Conservation (phyloP, 306 rosid genomes). For the Prunus fruticosa region DNA sequence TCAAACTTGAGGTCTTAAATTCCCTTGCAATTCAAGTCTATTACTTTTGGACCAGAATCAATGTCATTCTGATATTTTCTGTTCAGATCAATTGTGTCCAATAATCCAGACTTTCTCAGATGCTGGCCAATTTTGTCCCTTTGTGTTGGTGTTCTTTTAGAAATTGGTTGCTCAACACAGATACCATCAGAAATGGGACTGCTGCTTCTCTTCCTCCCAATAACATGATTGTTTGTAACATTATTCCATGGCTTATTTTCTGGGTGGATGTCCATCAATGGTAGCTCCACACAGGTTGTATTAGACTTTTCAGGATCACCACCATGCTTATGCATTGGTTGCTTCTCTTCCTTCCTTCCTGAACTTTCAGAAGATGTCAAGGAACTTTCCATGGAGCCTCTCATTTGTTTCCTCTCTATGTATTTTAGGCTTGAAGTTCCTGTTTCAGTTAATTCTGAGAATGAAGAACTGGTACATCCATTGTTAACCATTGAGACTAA, state of each 20-base stretch:
- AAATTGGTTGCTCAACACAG: constrained; percentile 45
- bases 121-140: constrained; percentile 26
- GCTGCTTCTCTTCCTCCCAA: constrained; percentile 61
- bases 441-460: constrained; percentile 73
- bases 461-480: constrained; percentile 60
- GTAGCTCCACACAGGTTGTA: constrained; percentile 40
- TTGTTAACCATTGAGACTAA: constrained; percentile 64
- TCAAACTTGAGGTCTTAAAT: constrained; percentile 13
- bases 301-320: constrained; percentile 28
- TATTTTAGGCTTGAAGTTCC: constrained; percentile 33
- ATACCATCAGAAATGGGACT: constrained; percentile 40
- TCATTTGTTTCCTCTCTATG: constrained; percentile 43
- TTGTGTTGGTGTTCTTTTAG: constrained; percentile 37
- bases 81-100: constrained; percentile 63
- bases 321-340: constrained; percentile 23
- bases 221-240: constrained; percentile 22
- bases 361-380: constrained; percentile 79
- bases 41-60: constrained; percentile 44
- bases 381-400: constrained; percentile 81
- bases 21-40: constrained; percentile 61
- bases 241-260: constrained; percentile 29
- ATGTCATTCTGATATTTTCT: constrained; percentile 53
- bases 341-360: constrained; percentile 51
- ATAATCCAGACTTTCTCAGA: constrained; percentile 34
- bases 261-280: constrained; percentile 36